Conservation (phyloP, 495 filamentous ascomycete genomes). For the Corynascus novoguineensis region DNA sequence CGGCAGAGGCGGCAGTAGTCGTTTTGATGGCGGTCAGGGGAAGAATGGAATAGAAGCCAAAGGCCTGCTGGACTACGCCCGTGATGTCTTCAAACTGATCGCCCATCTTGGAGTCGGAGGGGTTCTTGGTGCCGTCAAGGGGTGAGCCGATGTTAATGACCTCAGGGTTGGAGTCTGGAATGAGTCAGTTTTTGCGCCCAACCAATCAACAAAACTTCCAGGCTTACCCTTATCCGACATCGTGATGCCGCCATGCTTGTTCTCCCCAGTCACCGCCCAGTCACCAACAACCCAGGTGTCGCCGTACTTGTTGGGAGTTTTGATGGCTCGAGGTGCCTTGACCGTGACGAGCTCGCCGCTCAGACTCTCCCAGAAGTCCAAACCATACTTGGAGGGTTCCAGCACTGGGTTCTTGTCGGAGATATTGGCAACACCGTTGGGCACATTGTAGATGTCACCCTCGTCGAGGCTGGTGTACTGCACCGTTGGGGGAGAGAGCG, state of each 20-base stretch:
- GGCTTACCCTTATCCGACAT: conserved; percentile 39
- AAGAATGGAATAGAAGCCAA: conserved; percentile 56
- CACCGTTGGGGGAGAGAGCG: conserved; percentile 45
- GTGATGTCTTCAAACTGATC: conserved; percentile 53
- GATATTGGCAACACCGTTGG: conserved; percentile 48
- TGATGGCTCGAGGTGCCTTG: conserved; percentile 41
- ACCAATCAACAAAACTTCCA: background rate
- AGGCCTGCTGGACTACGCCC: conserved; percentile 51
- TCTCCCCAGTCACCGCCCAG: conserved; percentile 49
- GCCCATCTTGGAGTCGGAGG: conserved; percentile 48
- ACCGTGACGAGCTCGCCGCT: conserved; percentile 54
- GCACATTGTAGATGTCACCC: conserved; percentile 49
- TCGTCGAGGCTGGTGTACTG: conserved; percentile 49
- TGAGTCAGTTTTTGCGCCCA: background rate
- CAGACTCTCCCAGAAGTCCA: conserved; percentile 63
- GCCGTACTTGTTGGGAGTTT: conserved; percentile 51
- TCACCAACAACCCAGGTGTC: conserved; percentile 58
- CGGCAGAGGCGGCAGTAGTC: conserved; percentile 28
- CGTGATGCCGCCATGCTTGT: conserved; percentile 52
- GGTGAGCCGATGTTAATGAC: conserved; percentile 54
- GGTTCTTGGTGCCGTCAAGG: conserved; percentile 55
- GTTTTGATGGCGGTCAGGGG: conserved; percentile 47
- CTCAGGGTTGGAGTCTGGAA: conserved; percentile 55
- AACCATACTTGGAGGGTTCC: conserved; percentile 48
- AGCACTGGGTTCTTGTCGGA: conserved; percentile 50